These are phyloP conservation scores for Trypanosoma brucei DNA, from an alignment of 208 protist species.

Conservation along the genomic window DNA sequence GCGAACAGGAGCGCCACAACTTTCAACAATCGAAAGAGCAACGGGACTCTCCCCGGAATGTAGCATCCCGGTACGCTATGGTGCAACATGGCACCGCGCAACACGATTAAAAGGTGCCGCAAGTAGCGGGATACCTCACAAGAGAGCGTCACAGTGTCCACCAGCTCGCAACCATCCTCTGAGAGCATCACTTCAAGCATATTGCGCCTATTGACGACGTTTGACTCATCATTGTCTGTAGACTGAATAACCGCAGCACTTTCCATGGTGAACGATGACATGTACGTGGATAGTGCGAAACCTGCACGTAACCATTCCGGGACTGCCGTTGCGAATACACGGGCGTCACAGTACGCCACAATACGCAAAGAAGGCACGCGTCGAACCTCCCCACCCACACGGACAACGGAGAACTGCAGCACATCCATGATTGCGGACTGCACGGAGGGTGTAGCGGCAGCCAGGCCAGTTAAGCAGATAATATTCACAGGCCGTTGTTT, in stretches of 20 bases:
- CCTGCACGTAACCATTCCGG: conserved; percentile 55
- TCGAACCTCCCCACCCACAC: conserved; percentile 20
- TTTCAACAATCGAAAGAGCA: conserved; percentile 47
- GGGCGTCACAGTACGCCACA: conserved; percentile 71
- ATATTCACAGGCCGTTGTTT: conserved; percentile 40
- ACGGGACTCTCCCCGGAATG: conserved; percentile 21
- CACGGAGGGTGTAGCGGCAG: conserved; percentile 49
- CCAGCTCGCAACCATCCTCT: conserved; percentile 34
- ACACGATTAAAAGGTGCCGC: conserved; percentile 68
- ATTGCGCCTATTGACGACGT: conserved; percentile 71
- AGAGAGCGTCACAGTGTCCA: conserved; percentile 67
- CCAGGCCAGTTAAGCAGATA: conserved; percentile 69
- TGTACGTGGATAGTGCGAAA: conserved; percentile 81
- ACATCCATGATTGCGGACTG: conserved; percentile 66
- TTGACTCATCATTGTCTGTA: conserved; percentile 40
- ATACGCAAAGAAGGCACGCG: conserved; percentile 53
- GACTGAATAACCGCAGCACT: conserved; percentile 77
- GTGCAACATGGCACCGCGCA: conserved; percentile 48
- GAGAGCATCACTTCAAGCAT: conserved; percentile 69
- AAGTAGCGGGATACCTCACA: conserved; percentile 61
- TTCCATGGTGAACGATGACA: conserved; percentile 75
- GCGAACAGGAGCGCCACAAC: conserved; percentile 70
- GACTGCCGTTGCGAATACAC: conserved; percentile 43
- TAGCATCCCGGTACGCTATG: conserved; percentile 19
- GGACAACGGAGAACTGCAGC: conserved; percentile 45